A percentile compares a stretch with the other conserved stretches of the same genome.
phyloP scores from a whole-genome alignment of 2,329 filamentous ascomycete genomes.

The Fusarium sp. region DNA sequence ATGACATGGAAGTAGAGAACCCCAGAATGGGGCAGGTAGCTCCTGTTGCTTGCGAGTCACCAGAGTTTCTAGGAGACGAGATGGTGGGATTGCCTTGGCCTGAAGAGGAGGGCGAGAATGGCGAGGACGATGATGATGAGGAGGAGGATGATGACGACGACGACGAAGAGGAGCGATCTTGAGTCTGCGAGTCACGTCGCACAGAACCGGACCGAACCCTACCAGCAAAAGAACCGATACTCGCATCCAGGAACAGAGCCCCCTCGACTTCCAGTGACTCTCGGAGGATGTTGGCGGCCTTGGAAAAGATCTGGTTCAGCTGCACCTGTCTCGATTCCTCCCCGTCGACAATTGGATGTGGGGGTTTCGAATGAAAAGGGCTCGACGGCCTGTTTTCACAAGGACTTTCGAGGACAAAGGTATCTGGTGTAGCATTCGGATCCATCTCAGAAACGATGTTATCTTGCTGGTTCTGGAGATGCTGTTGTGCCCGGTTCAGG shows the following conservation, averaged over 20 bases:
- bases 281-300: slow-evolving; percentile 57
- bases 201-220: slow-evolving; percentile 4
- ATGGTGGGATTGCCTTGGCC: neutral
- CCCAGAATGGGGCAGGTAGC: slow-evolving; percentile 51
- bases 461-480: slow-evolving; percentile 15
- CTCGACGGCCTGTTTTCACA: neutral
- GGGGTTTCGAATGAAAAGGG: neutral
- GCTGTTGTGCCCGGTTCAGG: slow-evolving; percentile 21
- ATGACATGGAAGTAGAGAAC: slow-evolving; percentile 50
- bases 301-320: slow-evolving; percentile 51
- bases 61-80: slow-evolving; percentile 27
- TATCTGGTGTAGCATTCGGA: neutral
- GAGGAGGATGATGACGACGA: slow-evolving; percentile 17
- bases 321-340: slow-evolving; percentile 13
- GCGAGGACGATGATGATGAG: slow-evolving; percentile 11
- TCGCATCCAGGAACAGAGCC: slow-evolving; percentile 49
- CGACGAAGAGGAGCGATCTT: slow-evolving; percentile 9
- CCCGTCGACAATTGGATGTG: neutral
- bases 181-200: neutral
- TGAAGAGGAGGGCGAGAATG: slow-evolving; percentile 2
- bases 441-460: neutral
- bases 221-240: slow-evolving; percentile 41
- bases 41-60: slow-evolving; percentile 38
- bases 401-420: slow-evolving; percentile 23
- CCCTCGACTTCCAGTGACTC: slow-evolving; percentile 57